Conservation (phyloP, 345 rosid species). For the rapeseed (Brassica napus) region DNA sequence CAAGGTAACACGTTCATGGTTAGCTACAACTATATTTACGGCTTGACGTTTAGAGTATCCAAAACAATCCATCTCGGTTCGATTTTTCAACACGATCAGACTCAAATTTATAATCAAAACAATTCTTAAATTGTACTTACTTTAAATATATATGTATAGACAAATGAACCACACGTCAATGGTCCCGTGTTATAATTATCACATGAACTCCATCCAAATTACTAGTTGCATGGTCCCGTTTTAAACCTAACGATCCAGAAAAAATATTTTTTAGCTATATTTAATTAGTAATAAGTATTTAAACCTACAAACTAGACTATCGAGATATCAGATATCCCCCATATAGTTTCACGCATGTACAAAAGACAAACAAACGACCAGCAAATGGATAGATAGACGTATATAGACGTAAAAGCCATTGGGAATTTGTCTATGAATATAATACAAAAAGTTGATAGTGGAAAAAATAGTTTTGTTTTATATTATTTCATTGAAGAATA, state of each 20-base stretch:
- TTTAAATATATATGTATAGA: conserved; percentile 11
- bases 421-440: background rate
- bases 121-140: background rate
- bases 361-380: conserved; percentile 24
- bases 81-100: conserved; percentile 22
- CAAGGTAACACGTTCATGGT: background rate
- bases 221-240: conserved; percentile 16
- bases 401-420: background rate
- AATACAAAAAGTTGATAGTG: background rate
- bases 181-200: conserved; percentile 29
- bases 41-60: background rate
- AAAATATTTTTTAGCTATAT: background rate
- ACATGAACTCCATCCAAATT: conserved; percentile 1
- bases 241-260: conserved; percentile 19
- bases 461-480: background rate
- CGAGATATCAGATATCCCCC: background rate
- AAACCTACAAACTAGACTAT: background rate
- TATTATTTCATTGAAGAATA: background rate
- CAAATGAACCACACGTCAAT: conserved; percentile 28
- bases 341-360: conserved; percentile 7
- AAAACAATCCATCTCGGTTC: background rate
- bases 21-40: conserved; percentile 8
- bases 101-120: background rate
- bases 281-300: background rate
- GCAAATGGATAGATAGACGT: conserved; percentile 28